Evolutionary conservation across 2,329 filamentous ascomycete species (phyloP).

Genomic region (Fusarium hostae): DNA sequence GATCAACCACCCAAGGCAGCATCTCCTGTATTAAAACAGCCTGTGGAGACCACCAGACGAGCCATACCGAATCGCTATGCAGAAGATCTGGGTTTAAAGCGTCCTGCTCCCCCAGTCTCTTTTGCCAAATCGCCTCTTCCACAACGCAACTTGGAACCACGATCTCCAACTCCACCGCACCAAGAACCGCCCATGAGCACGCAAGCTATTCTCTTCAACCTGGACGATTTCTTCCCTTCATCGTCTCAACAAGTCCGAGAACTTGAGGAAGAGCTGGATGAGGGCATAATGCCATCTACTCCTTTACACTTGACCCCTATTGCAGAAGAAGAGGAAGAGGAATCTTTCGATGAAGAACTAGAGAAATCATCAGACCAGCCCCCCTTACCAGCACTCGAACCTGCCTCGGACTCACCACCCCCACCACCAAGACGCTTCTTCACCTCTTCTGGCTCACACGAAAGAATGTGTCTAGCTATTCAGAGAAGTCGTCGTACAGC

Average conservation of each 20-base stretch:
- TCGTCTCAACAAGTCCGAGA: constrained; percentile 66
- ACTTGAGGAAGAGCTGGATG: constrained; percentile 54
- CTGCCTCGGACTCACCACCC: constrained; percentile 13
- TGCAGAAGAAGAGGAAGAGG: constrained; percentile 22
- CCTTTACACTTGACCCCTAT: constrained; percentile 15
- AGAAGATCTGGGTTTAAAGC: constrained; percentile 36
- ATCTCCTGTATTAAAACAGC: neutral
- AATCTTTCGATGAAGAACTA: constrained; percentile 27
- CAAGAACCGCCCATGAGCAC: constrained; percentile 56
- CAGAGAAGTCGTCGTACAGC: constrained; percentile 51
- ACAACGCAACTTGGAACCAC: constrained; percentile 11
- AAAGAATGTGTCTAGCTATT: constrained; percentile 49
- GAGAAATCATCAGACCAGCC: constrained; percentile 13
- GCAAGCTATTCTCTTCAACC: constrained; percentile 62
- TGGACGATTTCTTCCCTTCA: constrained; percentile 67
- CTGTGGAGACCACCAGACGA: neutral
- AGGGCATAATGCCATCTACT: constrained; percentile 6
- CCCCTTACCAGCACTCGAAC: constrained; percentile 25
- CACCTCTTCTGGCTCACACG: constrained; percentile 51
- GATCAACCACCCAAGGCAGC: neutral
- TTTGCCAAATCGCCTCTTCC: constrained; percentile 2
- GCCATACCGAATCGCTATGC: constrained; percentile 17
- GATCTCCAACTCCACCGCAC: constrained; percentile 24
- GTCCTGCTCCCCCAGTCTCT: constrained; percentile 1
- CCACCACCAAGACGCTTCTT: constrained; percentile 48